phyloP scores from a whole-genome alignment of 2,329 filamentous ascomycete genomes.

The Colletotrichum navitas region DNA sequence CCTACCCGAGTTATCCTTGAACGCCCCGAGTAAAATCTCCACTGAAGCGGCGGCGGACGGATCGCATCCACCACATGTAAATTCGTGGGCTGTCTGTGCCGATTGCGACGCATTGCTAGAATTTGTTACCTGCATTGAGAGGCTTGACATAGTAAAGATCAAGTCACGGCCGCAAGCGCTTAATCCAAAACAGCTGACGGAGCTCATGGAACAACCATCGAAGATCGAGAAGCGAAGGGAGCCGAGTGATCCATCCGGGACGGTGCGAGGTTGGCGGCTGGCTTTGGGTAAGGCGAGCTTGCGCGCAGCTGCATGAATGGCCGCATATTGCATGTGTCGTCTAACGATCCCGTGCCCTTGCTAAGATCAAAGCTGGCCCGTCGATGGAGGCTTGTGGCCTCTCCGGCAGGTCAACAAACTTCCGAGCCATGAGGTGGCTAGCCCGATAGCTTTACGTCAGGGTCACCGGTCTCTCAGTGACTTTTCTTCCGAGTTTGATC shows the following conservation, averaged over 20 bases:
- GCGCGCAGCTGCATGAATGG: constrained; percentile 13
- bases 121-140: constrained; percentile 9
- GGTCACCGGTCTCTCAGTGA: not conserved
- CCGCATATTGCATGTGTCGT: constrained; percentile 23
- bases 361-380: constrained; percentile 1
- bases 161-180: not conserved
- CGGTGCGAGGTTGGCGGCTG: constrained; percentile 10
- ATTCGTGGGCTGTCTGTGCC: constrained; percentile 16
- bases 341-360: constrained; percentile 2
- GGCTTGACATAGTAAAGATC: constrained; percentile 15
- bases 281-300: constrained; percentile 1
- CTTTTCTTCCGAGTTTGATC: not conserved
- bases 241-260: constrained; percentile 7
- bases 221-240: constrained; percentile 6
- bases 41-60: constrained; percentile 5
- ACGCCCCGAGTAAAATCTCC: not conserved
- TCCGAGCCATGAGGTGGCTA: not conserved
- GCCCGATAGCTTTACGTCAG: constrained; percentile 8
- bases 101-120: constrained; percentile 10
- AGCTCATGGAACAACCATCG: constrained; percentile 4
- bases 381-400: constrained; percentile 4
- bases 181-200: constrained; percentile 6
- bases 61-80: not conserved
- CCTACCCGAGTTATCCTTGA: not conserved
- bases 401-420: constrained; percentile 22